Base-by-base conservation (phyloP, 805 yeast species). In the Suhomyces pyralidae region DNA sequence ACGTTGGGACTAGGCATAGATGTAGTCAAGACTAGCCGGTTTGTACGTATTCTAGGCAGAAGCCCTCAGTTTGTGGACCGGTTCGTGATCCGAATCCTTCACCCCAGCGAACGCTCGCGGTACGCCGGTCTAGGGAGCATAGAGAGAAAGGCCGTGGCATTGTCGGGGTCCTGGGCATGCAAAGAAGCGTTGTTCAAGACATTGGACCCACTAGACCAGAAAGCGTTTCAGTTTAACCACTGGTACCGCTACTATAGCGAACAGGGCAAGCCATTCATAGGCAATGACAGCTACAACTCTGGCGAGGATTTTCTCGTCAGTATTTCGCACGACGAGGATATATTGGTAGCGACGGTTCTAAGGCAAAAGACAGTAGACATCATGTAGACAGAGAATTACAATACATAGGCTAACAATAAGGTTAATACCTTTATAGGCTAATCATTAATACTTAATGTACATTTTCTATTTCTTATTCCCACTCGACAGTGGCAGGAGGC, bases 401-500 rank as follows among this genome's bases (percentile, higher is more conserved):
- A n/a, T n/a, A n/a, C n/a, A n/a, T n/a, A n/a, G n/a, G n/a, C n/a
- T n/a, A n/a, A n/a, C n/a, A n/a, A n/a, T n/a, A n/a, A n/a, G n/a
- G n/a, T n/a, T n/a, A n/a, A n/a, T n/a, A n/a, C n/a, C n/a, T n/a
- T n/a, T n/a, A n/a, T n/a, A n/a, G n/a, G n/a, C n/a, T n/a, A n/a
- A n/a, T n/a, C n/a, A n/a, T n/a, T n/a, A n/a, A n/a, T 12, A 28
- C 32, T 40, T 10, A 19, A 40, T 19, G 24, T 20, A 19, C 17
- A 42, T 45, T 17, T 5, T 28, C 12, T n/a, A 22, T 26, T 26
- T 26, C 53, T 65, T 86, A 93, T 78, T 94, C 99, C 99, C 98
- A 94, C 74, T 94, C 99, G 62, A 94, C 99, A 55, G 99, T 94
- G 55, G 99, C 99, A 57, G 99, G 99, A 53, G 99, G 99, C 79